Conservation (phyloP, 1,284 basidiomycete genomes). For the Grifola frondosa region DNA sequence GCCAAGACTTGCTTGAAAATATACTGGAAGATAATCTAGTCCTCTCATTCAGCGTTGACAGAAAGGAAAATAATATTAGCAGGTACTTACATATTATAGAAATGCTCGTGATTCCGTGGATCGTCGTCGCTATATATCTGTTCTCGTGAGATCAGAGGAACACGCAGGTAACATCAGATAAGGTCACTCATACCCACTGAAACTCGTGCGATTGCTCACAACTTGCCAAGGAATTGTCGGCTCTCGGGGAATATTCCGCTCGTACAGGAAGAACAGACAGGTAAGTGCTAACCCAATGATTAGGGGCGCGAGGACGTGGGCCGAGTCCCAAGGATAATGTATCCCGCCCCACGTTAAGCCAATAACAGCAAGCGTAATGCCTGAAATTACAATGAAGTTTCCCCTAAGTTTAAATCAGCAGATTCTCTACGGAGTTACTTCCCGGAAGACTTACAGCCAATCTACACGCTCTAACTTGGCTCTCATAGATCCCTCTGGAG, state of each 20-base stretch:
- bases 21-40: constrained; percentile 37
- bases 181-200: constrained; percentile 27
- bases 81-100: constrained; percentile 12
- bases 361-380: constrained; percentile 16
- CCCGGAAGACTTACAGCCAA: constrained; percentile 30
- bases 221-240: constrained; percentile 29
- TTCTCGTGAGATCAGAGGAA: not conserved
- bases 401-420: too few species aligned
- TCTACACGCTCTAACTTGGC: constrained; percentile 26
- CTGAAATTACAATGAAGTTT: constrained; percentile 18
- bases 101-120: constrained; percentile 12
- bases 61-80: not conserved
- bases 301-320: constrained; percentile 19
- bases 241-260: constrained; percentile 8
- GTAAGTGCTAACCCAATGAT: constrained; percentile 20
- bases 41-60: not conserved
- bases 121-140: constrained; percentile 25
- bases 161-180: not conserved
- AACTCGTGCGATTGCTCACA: constrained; percentile 30
- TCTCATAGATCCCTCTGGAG: constrained; percentile 24
- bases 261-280: constrained; percentile 18
- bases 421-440: too few species aligned
- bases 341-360: constrained; percentile 25
- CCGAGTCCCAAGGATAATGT: constrained; percentile 15
- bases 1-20: constrained; percentile 39